Evolutionary conservation across 352 stramenopile genomes (phyloP), one percentile per base, ranked within the genome.

Genomic region (Pilasporangium apinafurcum): DNA sequence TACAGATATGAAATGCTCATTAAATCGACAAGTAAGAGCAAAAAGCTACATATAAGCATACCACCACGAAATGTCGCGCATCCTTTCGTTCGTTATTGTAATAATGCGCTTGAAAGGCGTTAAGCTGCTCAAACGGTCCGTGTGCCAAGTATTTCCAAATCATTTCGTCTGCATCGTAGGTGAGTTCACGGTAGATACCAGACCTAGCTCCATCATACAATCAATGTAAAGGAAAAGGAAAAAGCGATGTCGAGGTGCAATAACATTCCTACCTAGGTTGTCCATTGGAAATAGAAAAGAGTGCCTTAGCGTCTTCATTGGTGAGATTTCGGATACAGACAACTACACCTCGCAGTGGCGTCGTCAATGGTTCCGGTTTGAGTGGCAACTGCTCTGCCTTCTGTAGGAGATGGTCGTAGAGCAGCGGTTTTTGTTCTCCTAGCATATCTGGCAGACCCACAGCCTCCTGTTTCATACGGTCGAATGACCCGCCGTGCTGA

Each of bases 391-490:
- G 44, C 31, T 60, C 54, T n/a, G 65, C 56, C 20, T 64, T 71
- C 1, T 53, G 66, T 31, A 96, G 69, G 16, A 96, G 75, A 46
- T 83, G 81, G 51, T 96, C 84, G 58, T 95, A 96, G 21, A 96
- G 63, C 51, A 84, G 56, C 37, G 84, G 81, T 48, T 95, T 94
- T 28, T 67, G 58, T 52, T 94, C 78, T 10, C 64, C 75, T 25
- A 79, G 41, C 14, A 46, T 41, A 4, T 43, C 30, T 18, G 81
- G 83, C 51, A 93, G 57, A 18, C 82, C 79, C 57, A 83, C 56
- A 6, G 74, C 70, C 49, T 93, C 82, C 37, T 82, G 69, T 36
- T 52, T 60, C 75, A 96, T 96, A 39, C 86, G 79, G 24, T 95
- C 72, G 42, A 96, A 96, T 20, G 84, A 95, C 6, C 86, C 86